Conservation (phyloP, 192 early-diverging fungal genomes). For the Spizellomyces sp. region DNA sequence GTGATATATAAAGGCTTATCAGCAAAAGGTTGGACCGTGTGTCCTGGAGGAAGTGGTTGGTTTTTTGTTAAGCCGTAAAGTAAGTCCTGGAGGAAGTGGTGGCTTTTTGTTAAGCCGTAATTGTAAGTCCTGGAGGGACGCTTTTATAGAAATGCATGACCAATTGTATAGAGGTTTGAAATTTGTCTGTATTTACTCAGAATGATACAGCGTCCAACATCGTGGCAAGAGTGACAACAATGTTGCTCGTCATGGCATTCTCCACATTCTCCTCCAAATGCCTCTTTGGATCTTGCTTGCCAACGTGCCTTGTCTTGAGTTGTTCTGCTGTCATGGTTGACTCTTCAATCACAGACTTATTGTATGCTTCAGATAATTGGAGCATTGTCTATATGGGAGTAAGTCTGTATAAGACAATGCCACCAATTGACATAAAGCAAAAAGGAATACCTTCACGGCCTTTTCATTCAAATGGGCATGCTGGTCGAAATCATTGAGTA, state of each 20-base stretch:
- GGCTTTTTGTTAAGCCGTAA: not conserved
- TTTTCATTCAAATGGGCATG: slow-evolving; percentile 84
- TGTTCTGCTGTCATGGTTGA: slow-evolving; percentile 89
- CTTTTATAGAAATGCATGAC: too few species aligned
- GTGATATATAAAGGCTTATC: slow-evolving; percentile 7
- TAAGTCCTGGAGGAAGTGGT: not conserved
- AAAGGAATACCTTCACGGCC: slow-evolving; percentile 70
- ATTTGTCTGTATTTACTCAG: slow-evolving; percentile 27
- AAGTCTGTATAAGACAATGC: slow-evolving; percentile 44
- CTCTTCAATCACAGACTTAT: slow-evolving; percentile 98
- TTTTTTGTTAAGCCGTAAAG: slow-evolving; percentile 21
- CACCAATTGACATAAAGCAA: slow-evolving; percentile 7
- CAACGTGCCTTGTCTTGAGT: slow-evolving; percentile 98
- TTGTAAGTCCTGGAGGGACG: not conserved
- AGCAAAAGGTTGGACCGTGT: slow-evolving; percentile 14
- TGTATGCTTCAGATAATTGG: slow-evolving; percentile 86
- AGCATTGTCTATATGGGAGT: slow-evolving; percentile 63
- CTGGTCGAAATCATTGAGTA: slow-evolving; percentile 76
- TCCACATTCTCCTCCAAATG: slow-evolving; percentile 95
- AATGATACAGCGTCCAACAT: slow-evolving; percentile 83
- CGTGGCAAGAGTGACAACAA: slow-evolving; percentile 92
- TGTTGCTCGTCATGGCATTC: slow-evolving; percentile 90
- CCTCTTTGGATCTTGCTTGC: slow-evolving; percentile 99
- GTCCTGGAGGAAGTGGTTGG: slow-evolving; percentile 14
- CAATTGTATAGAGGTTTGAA: not conserved